phyloP scores from a whole-genome alignment of 495 filamentous ascomycete genomes.

The Alectoria sarmentosa region DNA sequence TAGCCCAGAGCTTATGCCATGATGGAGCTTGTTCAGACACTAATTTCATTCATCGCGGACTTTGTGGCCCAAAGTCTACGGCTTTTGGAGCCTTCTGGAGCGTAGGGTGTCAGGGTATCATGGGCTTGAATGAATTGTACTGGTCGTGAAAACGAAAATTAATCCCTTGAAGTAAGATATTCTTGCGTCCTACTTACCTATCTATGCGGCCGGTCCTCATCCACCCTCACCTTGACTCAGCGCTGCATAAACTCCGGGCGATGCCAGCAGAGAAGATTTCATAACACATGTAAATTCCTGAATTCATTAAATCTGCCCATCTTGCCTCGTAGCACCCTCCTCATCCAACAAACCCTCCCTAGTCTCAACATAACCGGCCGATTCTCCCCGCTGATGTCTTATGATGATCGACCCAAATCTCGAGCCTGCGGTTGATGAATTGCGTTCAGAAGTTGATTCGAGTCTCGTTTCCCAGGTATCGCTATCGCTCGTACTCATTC shows the following conservation, averaged over 20 bases:
- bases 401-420: conserved; percentile 1
- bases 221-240: neutral
- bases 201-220: neutral
- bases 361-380: neutral
- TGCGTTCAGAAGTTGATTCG: conserved; percentile 4
- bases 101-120: neutral
- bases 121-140: neutral
- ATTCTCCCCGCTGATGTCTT: neutral
- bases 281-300: neutral
- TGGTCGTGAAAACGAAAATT: neutral
- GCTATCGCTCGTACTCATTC: conserved; percentile 7
- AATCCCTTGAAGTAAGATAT: neutral
- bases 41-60: too few relatives aligned
- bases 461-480: conserved; percentile 19
- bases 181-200: neutral
- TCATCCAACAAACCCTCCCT: neutral
- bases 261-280: neutral
- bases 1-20: too few relatives aligned
- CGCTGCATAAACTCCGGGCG: neutral
- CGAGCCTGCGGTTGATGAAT: neutral
- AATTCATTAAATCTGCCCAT: neutral
- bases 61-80: too few relatives aligned
- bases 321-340: neutral
- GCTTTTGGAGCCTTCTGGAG: too few relatives aligned
- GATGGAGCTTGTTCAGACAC: too few relatives aligned